Evolutionary conservation across 768 basidiomycete species (phyloP), one percentile per base, ranked within the genome.

Genomic region (Podaxis mareebaensis): DNA sequence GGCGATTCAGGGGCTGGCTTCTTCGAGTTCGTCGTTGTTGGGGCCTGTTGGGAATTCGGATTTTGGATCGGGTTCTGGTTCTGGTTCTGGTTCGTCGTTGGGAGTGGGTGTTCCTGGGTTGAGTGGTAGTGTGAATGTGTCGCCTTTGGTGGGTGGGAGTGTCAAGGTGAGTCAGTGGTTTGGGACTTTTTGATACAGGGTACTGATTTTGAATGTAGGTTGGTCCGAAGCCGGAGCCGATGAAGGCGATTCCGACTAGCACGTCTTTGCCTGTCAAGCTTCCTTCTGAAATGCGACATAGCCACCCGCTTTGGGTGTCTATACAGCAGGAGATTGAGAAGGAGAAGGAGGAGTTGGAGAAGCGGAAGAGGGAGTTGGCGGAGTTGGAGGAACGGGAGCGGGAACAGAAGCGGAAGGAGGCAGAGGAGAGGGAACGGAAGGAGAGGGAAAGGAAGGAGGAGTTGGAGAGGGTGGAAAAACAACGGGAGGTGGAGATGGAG

Each of bases 341-440:
- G 57, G 22, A 24, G 42, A 46, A 39, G 28, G 60, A 54, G 40
- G 36, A 40, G 60, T 6, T 40, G 54, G 58, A 66, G 53, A 61
- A 36, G 53, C 64, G 66, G 51, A 52, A 58, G 42, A 57, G 46
- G 6, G 51, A 39, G 33, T 22, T 26, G 4, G 52, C 44, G 36
- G 30, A 54, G 53, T 42, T 12, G 28, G 48, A 60, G 22, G 51
- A 13, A 24, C n/a, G 48, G 10, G 57, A 63, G 36, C 53, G 49
- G 54, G 53, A 36, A 30, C 51, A 40, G 46, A 10, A 54, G 5
- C 46, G n/a, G 44, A 55, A 52, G 15, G 57, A n/a, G 17, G 33
- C n/a, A 11, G 61, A 42, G 10, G 64, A 48, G 55, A 61, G 38
- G 55, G 20, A 51, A 17, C 0, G 30, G 42, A 62, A 40, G 20